These are phyloP conservation scores for Ligustrum vulgare DNA, from an alignment of 257 asterid species.

Conservation along the genomic window DNA sequence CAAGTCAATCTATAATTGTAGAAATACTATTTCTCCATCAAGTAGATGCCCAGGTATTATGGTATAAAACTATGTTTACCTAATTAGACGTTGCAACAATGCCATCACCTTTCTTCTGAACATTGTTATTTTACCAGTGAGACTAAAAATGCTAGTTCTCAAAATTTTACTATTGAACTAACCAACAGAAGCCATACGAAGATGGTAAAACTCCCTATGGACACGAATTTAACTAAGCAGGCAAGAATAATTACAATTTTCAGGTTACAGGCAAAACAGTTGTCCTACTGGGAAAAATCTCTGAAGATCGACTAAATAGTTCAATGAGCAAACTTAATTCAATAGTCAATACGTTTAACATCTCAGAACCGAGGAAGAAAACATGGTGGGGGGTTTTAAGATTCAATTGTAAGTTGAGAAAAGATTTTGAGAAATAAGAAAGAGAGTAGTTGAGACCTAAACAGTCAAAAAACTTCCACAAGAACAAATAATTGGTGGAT, in stretches of 20 bases:
- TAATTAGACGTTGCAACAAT: background rate
- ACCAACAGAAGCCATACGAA: background rate
- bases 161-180: background rate
- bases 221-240: background rate
- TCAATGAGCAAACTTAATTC: background rate
- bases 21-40: constrained; percentile 9
- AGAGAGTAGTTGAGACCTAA: constrained; percentile 11
- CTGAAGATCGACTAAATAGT: background rate
- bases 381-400: background rate
- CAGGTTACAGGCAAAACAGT: background rate
- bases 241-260: background rate
- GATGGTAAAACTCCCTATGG: background rate
- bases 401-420: background rate
- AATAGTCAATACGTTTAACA: background rate
- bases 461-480: constrained; percentile 21
- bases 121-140: background rate
- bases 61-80: background rate
- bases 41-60: background rate
- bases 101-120: constrained; percentile 1
- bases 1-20: background rate
- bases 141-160: background rate
- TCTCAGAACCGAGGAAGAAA: constrained; percentile 12
- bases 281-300: background rate
- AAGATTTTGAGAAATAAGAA: constrained; percentile 4
- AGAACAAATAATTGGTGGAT: constrained; percentile 14